A percentile compares a stretch with the other conserved stretches of the same genome.
Conservation (phyloP, 257 asterid genomes). For the Plantago elongata region DNA sequence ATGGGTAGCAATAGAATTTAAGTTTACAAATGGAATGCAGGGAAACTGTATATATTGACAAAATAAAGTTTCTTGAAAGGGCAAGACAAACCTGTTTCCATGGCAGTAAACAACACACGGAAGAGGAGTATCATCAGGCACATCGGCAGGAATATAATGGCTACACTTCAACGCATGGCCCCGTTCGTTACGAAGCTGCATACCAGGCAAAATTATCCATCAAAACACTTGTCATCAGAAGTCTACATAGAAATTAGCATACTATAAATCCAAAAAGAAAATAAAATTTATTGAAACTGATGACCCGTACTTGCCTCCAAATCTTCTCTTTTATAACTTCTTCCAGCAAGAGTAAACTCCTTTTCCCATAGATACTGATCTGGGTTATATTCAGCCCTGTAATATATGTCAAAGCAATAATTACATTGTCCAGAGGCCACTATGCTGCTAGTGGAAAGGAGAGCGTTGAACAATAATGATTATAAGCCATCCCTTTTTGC, state of each 20-base stretch:
- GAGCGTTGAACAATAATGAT: neutral
- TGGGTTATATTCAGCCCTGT: conserved; percentile 97
- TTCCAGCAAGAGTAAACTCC: conserved; percentile 84
- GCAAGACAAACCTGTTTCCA: conserved; percentile 71
- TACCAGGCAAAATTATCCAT: conserved; percentile 21
- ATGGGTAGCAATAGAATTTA: neutral
- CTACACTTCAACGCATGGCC: conserved; percentile 89
- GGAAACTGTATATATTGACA: neutral
- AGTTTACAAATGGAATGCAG: neutral
- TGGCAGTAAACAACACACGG: conserved; percentile 99
- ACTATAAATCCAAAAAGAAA: conserved; percentile 16
- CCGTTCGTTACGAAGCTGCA: conserved; percentile 89
- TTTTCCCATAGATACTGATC: conserved; percentile 95
- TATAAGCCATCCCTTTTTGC: neutral
- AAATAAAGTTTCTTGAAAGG: conserved; percentile 12
- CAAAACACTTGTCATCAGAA: conserved; percentile 6
- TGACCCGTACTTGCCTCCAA: conserved; percentile 99
- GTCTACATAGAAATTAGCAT: neutral
- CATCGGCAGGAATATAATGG: conserved; percentile 77
- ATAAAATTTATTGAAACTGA: conserved; percentile 32
- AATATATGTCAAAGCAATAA: conserved; percentile 19
- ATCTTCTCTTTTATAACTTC: conserved; percentile 81
- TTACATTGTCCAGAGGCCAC: neutral
- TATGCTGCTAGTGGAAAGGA: too few species aligned
- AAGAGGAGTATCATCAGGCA: conserved; percentile 74